Evolutionary conservation across 371 early-diverging fungal genomes (phyloP), one percentile per base, ranked within the genome.

Genomic region (Capillidium rhysosporum): DNA sequence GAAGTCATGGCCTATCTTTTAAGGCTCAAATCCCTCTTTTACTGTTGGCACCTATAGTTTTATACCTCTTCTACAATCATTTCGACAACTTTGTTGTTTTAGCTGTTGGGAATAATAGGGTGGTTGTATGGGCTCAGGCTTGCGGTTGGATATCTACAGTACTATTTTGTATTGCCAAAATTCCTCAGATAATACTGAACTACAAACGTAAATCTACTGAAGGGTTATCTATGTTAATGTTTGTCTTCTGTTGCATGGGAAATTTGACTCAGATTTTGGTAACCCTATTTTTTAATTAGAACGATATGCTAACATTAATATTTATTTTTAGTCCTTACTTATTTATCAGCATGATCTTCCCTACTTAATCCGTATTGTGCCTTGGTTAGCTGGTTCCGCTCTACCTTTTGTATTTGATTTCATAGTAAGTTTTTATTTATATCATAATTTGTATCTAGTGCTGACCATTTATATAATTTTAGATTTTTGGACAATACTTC

Each of bases 111-210:
- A 25, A 3, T 12, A 24, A 24, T 20, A 46, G 8, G 24, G 25
- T 16, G 31, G 28, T 49, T 12, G 2, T 14, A 10, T 49, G 28
- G 28, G 51, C 21, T 16, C 39, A 34, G 8, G n/a, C 9, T n/a
- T 40, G 34, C 12, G 51, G 51, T 16, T 49, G 51, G 51, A 31
- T 49, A 9, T 49, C 51, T 4, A 16, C 31, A 10, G 5, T 49
- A 9, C 9, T 49, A 4, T 49, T 30, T 18, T 49, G 51, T 34
- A 23, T 21, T 4, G 51, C 51, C 31, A 49, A 49, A 49, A 9
- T 89, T 40, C 90, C 91, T 2, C 91, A 90, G 60, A 80, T 90
- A 57, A 70, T 77, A 60, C 78, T 77, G 62, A 86, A 84, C 57
- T 76, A 71, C 65, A 60, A 70, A 45, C 73, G 73, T 46, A 69